These are phyloP conservation scores for Leersia perrieri DNA, from an alignment of 176 grass and related monocot genomes.

Conservation along the genomic window DNA sequence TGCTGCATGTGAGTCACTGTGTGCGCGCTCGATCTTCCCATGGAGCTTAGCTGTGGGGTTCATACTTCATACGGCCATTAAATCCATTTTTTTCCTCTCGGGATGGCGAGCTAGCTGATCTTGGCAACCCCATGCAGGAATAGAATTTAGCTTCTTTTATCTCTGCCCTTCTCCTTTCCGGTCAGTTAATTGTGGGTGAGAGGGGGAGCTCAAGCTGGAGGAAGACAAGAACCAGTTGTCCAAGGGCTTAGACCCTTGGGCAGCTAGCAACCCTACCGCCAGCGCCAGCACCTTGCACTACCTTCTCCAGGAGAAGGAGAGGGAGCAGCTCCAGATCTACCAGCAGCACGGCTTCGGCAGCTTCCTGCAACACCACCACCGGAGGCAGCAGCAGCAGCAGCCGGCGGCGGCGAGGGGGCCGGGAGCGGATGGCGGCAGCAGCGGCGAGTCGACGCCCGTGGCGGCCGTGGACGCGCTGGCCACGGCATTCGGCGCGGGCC, in stretches of 20 bases:
- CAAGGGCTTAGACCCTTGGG: conserved; percentile 70
- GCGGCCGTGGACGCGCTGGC: conserved; percentile 57
- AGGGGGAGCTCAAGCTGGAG: conserved; percentile 55
- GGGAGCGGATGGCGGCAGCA: conserved; percentile 32
- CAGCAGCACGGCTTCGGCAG: conserved; percentile 51
- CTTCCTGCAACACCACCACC: conserved; percentile 41
- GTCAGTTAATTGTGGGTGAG: conserved; percentile 11
- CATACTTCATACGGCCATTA: conserved; percentile 30
- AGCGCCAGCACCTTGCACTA: conserved; percentile 50
- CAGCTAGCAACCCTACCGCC: conserved; percentile 46
- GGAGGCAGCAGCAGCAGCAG: no score
- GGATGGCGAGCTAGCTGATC: conserved; percentile 26
- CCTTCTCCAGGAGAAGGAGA: conserved; percentile 57
- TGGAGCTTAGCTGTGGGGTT: conserved; percentile 35
- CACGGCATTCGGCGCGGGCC: conserved; percentile 59
- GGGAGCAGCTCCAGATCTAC: conserved; percentile 61
- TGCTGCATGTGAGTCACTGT: neutral
- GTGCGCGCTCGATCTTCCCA: conserved; percentile 8
- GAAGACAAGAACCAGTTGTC: conserved; percentile 64
- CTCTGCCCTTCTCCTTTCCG: conserved; percentile 20
- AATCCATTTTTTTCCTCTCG: conserved; percentile 32
- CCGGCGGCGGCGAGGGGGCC: neutral
- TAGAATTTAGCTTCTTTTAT: neutral
- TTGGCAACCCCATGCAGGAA: conserved; percentile 37
- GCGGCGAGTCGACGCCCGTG: conserved; percentile 72